A percentile compares a stretch with the other conserved stretches of the same genome.
Conservation (phyloP, 179 eudicot genomes). For the Pouteria campechiana region DNA sequence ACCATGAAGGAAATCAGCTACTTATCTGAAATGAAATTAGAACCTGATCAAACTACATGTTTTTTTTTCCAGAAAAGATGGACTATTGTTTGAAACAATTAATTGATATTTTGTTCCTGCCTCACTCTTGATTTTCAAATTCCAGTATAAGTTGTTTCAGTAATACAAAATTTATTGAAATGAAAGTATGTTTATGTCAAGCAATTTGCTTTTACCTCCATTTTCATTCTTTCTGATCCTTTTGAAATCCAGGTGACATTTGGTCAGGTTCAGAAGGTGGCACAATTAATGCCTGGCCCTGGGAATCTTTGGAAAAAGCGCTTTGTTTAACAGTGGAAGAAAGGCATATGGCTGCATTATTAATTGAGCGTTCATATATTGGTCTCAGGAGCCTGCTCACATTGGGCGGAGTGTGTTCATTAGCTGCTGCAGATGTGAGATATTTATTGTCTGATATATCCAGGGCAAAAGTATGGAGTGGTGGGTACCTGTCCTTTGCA, state of each 20-base stretch:
- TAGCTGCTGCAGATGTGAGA: slow-evolving; percentile 65
- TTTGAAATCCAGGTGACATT: slow-evolving; percentile 78
- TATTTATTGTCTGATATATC: slow-evolving; percentile 67
- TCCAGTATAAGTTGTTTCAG: too few relatives aligned
- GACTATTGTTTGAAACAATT: too few relatives aligned
- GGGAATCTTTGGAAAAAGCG: slow-evolving; percentile 78
- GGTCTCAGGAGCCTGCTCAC: slow-evolving; percentile 77
- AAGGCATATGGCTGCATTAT: slow-evolving; percentile 63
- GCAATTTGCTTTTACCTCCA: too few relatives aligned
- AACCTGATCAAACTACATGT: too few relatives aligned
- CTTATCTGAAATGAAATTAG: too few relatives aligned
- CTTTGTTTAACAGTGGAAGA: slow-evolving; percentile 49
- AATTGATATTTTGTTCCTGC: too few relatives aligned
- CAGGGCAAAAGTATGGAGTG: slow-evolving; percentile 79
- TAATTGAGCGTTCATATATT: slow-evolving; percentile 71
- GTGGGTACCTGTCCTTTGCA: slow-evolving; percentile 64
- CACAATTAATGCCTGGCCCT: slow-evolving; percentile 71
- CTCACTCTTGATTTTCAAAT: too few relatives aligned
- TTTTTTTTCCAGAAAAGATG: too few relatives aligned
- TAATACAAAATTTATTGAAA: too few relatives aligned
- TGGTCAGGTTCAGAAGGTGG: slow-evolving; percentile 96
- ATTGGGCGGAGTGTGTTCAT: slow-evolving; percentile 43
- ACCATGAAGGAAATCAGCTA: too few relatives aligned
- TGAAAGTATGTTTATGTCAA: too few relatives aligned
- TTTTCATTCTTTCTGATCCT: too few relatives aligned